A percentile compares a stretch with the other conserved stretches of the same genome.
phyloP scores from a whole-genome alignment of 352 stramenopile species.

The Phytophthora melonis region DNA sequence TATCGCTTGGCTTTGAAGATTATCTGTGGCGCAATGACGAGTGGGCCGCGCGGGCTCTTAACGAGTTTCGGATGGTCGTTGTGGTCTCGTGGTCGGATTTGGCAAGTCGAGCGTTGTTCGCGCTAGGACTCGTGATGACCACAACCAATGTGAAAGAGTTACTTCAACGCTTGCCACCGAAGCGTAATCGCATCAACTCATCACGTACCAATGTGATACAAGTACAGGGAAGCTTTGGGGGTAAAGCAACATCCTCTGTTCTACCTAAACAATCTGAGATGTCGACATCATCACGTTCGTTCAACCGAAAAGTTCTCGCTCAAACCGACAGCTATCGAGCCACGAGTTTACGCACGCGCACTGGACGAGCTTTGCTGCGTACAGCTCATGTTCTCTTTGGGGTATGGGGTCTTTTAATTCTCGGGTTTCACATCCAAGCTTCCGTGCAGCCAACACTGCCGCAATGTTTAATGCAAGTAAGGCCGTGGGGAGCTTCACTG shows the following conservation, averaged over 20 bases:
- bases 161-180: neutral
- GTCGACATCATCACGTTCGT: neutral
- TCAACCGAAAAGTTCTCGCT: neutral
- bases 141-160: constrained; percentile 24
- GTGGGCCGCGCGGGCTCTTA: constrained; percentile 12
- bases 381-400: constrained; percentile 2
- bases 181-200: neutral
- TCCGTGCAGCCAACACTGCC: constrained; percentile 1
- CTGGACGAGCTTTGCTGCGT: neutral
- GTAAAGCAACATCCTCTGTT: neutral
- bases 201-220: neutral
- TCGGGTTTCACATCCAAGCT: constrained; percentile 27
- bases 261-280: neutral
- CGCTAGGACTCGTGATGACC: constrained; percentile 9
- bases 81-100: constrained; percentile 28
- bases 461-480: constrained; percentile 26
- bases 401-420: constrained; percentile 18
- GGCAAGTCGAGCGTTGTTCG: constrained; percentile 20
- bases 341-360: neutral
- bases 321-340: neutral
- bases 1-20: neutral
- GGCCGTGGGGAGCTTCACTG: constrained; percentile 30
- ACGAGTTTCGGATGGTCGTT: constrained; percentile 31
- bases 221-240: neutral
- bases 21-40: constrained; percentile 18